Conservation (phyloP, 1,284 basidiomycete species). For the Heterobasidion annosum region DNA sequence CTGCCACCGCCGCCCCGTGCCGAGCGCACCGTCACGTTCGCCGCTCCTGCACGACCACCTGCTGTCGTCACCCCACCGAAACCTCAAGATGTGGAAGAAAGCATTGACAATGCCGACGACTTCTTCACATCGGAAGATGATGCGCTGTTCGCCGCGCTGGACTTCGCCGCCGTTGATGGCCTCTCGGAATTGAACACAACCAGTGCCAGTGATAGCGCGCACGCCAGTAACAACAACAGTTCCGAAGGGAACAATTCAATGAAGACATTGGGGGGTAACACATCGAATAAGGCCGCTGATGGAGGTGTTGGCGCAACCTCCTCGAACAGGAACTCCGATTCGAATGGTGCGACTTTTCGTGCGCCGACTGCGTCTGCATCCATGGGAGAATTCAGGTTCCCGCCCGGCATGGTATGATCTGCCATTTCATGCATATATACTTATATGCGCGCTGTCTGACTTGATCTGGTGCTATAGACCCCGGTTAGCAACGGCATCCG, state of each 20-base stretch:
- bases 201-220: not conserved
- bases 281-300: not conserved
- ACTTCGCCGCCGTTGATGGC: constrained; percentile 2
- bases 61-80: not conserved
- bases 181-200: not conserved
- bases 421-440: not conserved
- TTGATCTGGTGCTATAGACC: not conserved
- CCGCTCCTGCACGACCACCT: not conserved
- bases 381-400: not conserved
- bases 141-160: constrained; percentile 44
- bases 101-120: constrained; percentile 22
- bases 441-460: not conserved
- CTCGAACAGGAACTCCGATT: not conserved
- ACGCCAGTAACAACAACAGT: not conserved
- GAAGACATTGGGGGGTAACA: not conserved
- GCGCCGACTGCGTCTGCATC: not conserved
- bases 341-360: not conserved
- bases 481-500: not conserved
- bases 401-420: not conserved
- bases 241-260: not conserved
- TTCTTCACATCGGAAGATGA: constrained; percentile 59
- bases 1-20: not conserved
- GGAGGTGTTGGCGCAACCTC: not conserved
- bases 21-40: not conserved
- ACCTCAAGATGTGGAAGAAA: not conserved